Evolutionary conservation across 371 early-diverging fungal species (phyloP).

Genomic region (Choanephora cucurbitarum): DNA sequence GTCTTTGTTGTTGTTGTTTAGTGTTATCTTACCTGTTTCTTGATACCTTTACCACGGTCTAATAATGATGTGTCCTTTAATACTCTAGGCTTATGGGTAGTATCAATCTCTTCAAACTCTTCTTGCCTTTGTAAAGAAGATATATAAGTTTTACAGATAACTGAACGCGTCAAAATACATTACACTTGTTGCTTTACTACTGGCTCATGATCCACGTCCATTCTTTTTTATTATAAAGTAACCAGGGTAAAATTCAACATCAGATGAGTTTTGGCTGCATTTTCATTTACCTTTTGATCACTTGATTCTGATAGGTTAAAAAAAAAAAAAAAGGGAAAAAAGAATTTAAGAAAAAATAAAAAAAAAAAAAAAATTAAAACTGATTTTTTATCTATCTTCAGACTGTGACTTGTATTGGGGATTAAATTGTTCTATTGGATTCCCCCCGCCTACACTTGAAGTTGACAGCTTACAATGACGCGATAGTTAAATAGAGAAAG

Average conservation of each 20-base stretch:
- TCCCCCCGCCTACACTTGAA: no score
- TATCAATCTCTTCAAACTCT: slow-evolving; percentile 25
- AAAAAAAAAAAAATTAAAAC: slow-evolving; percentile 9
- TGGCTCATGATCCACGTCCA: slow-evolving; percentile 9
- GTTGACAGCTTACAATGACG: no score
- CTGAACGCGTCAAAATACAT: slow-evolving; percentile 1
- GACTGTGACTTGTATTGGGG: slow-evolving; percentile 14
- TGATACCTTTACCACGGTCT: slow-evolving; percentile 24
- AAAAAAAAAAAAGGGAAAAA: slow-evolving; percentile 21
- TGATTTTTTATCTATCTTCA: no score
- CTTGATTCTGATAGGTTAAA: slow-evolving; percentile 4
- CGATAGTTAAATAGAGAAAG: no score
- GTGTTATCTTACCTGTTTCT: slow-evolving; percentile 20
- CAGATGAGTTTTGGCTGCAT: slow-evolving; percentile 3
- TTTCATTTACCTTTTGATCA: neutral
- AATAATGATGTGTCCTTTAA: slow-evolving; percentile 22
- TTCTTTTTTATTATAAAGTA: slow-evolving; percentile 6
- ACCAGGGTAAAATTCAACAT: slow-evolving; percentile 17
- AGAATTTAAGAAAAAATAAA: slow-evolving; percentile 18
- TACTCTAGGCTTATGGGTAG: slow-evolving; percentile 11
- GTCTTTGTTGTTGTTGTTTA: neutral
- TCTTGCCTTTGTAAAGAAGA: slow-evolving; percentile 4
- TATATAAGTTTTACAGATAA: neutral
- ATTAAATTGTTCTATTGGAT: no score
- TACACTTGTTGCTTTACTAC: slow-evolving; percentile 8